phyloP scores from a whole-genome alignment of 768 basidiomycete genomes.

The Asterophora parasitica region DNA sequence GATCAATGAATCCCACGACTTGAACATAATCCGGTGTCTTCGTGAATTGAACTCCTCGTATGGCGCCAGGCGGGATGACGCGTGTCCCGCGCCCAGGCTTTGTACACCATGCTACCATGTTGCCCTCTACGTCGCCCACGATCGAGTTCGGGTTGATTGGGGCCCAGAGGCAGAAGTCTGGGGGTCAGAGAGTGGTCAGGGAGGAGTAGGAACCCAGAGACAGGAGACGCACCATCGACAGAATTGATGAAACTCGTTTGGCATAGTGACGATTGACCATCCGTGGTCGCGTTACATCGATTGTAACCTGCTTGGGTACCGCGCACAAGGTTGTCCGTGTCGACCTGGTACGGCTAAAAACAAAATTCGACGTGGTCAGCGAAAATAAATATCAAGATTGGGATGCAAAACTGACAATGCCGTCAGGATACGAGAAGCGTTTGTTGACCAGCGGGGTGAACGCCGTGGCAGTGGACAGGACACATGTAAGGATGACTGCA shows the following conservation, averaged over 20 bases:
- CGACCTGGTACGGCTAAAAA: constrained; percentile 48
- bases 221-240: constrained; percentile 37
- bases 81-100: constrained; percentile 39
- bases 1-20: constrained; percentile 53
- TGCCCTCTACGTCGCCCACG: constrained; percentile 10
- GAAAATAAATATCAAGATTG: not conserved
- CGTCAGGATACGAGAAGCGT: constrained; percentile 13
- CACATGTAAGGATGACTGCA: not conserved
- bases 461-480: constrained; percentile 5
- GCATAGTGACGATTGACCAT: constrained; percentile 49
- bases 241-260: constrained; percentile 52
- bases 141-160: constrained; percentile 4
- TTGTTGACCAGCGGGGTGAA: constrained; percentile 13
- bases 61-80: constrained; percentile 39
- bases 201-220: not conserved
- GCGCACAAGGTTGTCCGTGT: constrained; percentile 37
- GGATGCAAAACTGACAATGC: constrained; percentile 7
- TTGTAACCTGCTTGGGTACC: constrained; percentile 60
- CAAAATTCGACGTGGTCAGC: not conserved
- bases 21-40: constrained; percentile 60
- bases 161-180: constrained; percentile 14
- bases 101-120: constrained; percentile 25
- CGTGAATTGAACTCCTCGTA: constrained; percentile 33
- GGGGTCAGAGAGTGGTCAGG: not conserved
- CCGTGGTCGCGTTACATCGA: constrained; percentile 53